Conservation (phyloP, 176 grass and related monocot species). For the Thinopyrum elongatum region DNA sequence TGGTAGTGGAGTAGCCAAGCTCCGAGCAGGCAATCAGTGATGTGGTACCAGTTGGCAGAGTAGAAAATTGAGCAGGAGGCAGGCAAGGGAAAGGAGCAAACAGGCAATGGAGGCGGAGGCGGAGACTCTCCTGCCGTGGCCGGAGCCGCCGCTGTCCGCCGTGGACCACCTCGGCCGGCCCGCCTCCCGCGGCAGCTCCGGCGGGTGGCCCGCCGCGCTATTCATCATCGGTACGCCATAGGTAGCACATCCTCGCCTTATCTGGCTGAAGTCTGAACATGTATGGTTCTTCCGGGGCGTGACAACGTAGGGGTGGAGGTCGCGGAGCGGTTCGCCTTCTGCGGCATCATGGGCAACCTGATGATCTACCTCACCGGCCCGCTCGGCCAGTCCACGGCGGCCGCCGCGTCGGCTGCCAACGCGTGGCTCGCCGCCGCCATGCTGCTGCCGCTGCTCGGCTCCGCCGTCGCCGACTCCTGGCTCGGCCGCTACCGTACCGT, state of each 20-base stretch:
- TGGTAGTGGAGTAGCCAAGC: too few relatives aligned
- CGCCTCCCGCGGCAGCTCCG: conserved; percentile 24
- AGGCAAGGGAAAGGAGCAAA: background rate
- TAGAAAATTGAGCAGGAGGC: background rate
- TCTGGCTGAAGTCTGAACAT: background rate
- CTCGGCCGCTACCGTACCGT: conserved; percentile 58
- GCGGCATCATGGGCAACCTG: conserved; percentile 10
- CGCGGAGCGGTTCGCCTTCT: background rate
- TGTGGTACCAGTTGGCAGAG: background rate
- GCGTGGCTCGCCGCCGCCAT: conserved; percentile 31
- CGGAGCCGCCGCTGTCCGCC: background rate
- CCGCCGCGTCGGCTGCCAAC: conserved; percentile 46
- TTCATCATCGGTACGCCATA: conserved; percentile 46
- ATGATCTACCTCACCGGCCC: conserved; percentile 2
- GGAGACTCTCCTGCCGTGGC: conserved; percentile 11
- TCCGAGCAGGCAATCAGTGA: too few relatives aligned
- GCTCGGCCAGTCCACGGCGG: background rate
- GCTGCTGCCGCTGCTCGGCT: conserved; percentile 54
- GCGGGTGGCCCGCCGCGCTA: conserved; percentile 46
- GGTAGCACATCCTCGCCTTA: background rate
- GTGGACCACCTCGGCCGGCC: conserved; percentile 45
- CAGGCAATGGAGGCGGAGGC: conserved; percentile 19
- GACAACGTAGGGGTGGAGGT: conserved; percentile 15
- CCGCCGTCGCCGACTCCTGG: conserved; percentile 60
- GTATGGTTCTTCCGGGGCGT: background rate